Evolutionary conservation across 2,329 filamentous ascomycete species (phyloP).

Genomic region (Gremmenia infestans): DNA sequence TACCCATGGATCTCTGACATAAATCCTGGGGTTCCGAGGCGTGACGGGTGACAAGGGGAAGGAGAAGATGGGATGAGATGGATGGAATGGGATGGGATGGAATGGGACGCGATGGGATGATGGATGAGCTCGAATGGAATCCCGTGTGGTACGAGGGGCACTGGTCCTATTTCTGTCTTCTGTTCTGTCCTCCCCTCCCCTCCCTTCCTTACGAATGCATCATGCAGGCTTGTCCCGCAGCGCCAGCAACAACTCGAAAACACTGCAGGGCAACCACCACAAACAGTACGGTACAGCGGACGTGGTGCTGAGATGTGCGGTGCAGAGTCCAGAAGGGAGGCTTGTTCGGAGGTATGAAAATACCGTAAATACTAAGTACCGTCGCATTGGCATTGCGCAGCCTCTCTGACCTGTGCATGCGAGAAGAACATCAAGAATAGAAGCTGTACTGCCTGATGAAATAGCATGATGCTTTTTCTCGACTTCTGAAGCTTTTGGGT

Average conservation of each 20-base stretch:
- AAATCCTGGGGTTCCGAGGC: not conserved
- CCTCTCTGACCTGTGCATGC: not conserved
- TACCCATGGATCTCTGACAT: not conserved
- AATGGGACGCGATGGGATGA: not conserved
- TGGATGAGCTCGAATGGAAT: not conserved
- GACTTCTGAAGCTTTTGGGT: not conserved
- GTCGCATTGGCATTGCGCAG: not conserved
- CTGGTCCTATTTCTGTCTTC: conserved; percentile 8
- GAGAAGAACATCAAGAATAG: not conserved
- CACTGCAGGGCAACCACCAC: conserved; percentile 2
- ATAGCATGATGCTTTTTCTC: not conserved
- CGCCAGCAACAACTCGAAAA: not conserved
- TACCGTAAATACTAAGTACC: not conserved
- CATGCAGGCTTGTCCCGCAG: not conserved
- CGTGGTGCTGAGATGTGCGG: not conserved
- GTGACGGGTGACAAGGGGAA: not conserved
- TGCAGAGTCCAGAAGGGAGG: not conserved
- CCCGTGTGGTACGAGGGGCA: not conserved
- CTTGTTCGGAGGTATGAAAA: not conserved
- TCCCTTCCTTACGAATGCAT: conserved; percentile 7
- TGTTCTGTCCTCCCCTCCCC: conserved; percentile 1
- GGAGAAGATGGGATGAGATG: not conserved
- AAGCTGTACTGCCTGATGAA: not conserved
- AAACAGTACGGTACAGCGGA: not conserved
- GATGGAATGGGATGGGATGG: not conserved